Percentiles rank a stretch among this genome's conserved stretches.
Evolutionary conservation across 495 filamentous ascomycete species (phyloP).

Genomic region (Polyplosphaeria fusca): DNA sequence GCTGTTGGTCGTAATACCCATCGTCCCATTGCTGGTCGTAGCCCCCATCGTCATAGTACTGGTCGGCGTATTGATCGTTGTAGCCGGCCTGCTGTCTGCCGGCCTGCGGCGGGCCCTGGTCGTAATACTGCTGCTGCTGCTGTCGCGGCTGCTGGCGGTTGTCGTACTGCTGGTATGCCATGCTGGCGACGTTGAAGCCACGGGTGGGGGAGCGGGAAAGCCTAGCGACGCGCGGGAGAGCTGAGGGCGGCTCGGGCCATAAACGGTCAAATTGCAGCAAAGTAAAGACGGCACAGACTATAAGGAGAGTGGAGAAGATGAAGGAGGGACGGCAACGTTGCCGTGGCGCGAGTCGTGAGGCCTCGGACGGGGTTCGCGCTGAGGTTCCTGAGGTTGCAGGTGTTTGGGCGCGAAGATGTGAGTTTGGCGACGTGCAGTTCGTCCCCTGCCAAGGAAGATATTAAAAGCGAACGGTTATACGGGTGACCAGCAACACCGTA

Average conservation of each 20-base stretch:
- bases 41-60: conserved; percentile 44
- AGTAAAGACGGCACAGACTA: neutral
- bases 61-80: conserved; percentile 13
- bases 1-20: conserved; percentile 50
- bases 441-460: neutral
- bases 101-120: conserved; percentile 31
- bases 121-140: conserved; percentile 54
- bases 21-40: conserved; percentile 52
- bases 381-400: too few relatives aligned
- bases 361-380: neutral
- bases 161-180: conserved; percentile 35
- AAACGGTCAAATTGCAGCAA: neutral
- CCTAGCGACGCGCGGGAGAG: conserved; percentile 1
- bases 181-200: conserved; percentile 5
- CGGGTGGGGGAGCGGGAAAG: conserved; percentile 1
- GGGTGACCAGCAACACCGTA: conserved; percentile 3
- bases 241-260: neutral
- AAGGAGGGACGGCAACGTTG: neutral
- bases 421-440: neutral
- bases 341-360: neutral
- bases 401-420: too few relatives aligned
- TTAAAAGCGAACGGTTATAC: conserved; percentile 3
- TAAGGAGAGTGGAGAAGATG: neutral
- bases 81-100: conserved; percentile 33
- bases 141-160: conserved; percentile 44